A percentile compares a stretch with the other conserved stretches of the same genome.
Conservation (phyloP, 2,329 filamentous ascomycete genomes). For the Rosellinia necatrix region DNA sequence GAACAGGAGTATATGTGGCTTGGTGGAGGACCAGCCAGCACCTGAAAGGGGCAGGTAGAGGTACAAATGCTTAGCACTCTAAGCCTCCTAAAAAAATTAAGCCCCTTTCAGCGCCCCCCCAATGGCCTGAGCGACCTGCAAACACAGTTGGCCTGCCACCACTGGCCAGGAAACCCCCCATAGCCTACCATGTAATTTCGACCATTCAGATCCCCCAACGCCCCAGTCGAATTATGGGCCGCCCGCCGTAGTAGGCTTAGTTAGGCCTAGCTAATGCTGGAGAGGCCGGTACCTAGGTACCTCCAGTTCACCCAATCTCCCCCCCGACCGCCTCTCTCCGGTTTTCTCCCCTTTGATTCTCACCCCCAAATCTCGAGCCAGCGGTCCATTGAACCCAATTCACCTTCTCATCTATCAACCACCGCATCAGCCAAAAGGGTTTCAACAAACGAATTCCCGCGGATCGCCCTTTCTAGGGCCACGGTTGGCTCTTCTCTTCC, state of each 20-base stretch:
- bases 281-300: slow-evolving; percentile 19
- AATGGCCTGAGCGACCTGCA: slow-evolving; percentile 16
- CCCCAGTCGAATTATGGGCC: slow-evolving; percentile 11
- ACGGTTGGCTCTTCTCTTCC: slow-evolving; percentile 35
- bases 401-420: slow-evolving; percentile 27
- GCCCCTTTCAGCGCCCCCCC: slow-evolving; percentile 20
- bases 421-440: slow-evolving; percentile 21
- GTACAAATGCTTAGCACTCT: slow-evolving; percentile 10
- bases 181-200: neutral
- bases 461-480: slow-evolving; percentile 30
- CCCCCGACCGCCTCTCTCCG: slow-evolving; percentile 40
- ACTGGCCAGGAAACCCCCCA: slow-evolving; percentile 15
- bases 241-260: slow-evolving; percentile 14
- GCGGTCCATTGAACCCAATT: slow-evolving; percentile 34
- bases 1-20: slow-evolving; percentile 5
- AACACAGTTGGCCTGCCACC: slow-evolving; percentile 20
- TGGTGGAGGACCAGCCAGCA: neutral
- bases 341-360: slow-evolving; percentile 41
- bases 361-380: slow-evolving; percentile 31
- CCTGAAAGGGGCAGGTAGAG: slow-evolving; percentile 16
- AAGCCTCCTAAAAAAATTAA: slow-evolving; percentile 20
- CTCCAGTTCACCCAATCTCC: slow-evolving; percentile 19
- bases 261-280: neutral
- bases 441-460: slow-evolving; percentile 18
- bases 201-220: slow-evolving; percentile 15